Conservation (phyloP, 371 early-diverging fungal genomes). For the Mortierella sp. region DNA sequence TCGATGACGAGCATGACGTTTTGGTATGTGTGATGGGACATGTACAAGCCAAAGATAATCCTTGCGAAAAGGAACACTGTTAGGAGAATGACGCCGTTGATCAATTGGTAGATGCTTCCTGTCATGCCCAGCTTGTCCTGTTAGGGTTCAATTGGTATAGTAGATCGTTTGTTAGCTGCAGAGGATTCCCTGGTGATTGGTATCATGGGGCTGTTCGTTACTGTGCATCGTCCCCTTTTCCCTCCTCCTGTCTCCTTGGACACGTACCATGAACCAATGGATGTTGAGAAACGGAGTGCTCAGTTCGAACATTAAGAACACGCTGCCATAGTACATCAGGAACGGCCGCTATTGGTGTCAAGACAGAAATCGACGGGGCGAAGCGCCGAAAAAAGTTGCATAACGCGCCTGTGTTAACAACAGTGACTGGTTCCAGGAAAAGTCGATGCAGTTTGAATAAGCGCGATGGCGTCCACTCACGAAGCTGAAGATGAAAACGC, state of each 20-base stretch:
- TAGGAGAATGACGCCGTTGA: constrained; percentile 84
- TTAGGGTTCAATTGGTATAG: no score
- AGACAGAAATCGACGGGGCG: neutral
- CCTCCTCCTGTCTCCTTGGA: no score
- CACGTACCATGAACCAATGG: constrained; percentile 79
- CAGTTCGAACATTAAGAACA: constrained; percentile 90
- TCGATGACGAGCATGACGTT: constrained; percentile 62
- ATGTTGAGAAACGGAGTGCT: constrained; percentile 93
- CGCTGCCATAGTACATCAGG: constrained; percentile 86
- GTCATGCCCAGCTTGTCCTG: constrained; percentile 85
- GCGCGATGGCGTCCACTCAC: constrained; percentile 60
- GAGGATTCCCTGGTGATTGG: no score
- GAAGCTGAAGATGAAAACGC: constrained; percentile 77
- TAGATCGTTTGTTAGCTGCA: no score
- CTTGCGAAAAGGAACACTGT: constrained; percentile 80
- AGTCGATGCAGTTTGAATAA: no score
- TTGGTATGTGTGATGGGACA: constrained; percentile 69
- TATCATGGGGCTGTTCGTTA: no score
- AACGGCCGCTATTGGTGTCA: constrained; percentile 69
- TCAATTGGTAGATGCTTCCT: constrained; percentile 77
- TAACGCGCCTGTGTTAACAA: neutral
- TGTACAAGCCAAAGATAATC: constrained; percentile 82
- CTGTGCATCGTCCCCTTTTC: no score
- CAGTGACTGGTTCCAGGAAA: no score
- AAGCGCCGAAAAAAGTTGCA: neutral